phyloP scores from a whole-genome alignment of 2,329 filamentous ascomycete genomes.

The Phaeosphaeriaceae sp. region DNA sequence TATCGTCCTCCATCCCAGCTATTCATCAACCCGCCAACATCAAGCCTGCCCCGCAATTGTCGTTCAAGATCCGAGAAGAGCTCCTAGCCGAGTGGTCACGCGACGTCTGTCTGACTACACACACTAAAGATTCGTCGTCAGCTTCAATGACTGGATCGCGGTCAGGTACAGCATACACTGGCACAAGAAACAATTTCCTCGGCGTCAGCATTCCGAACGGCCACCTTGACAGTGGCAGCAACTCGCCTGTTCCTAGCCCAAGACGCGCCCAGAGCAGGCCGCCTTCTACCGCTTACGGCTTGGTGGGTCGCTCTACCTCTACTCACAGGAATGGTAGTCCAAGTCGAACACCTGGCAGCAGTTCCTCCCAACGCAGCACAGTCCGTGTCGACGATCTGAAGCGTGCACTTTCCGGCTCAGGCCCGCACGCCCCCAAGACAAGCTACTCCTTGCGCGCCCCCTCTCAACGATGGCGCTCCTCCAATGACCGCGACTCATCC shows the following conservation, averaged over 20 bases:
- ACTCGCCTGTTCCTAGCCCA: slow-evolving; percentile 42
- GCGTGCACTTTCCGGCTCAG: slow-evolving; percentile 51
- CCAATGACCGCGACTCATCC: slow-evolving; percentile 57
- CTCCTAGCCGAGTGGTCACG: slow-evolving; percentile 83
- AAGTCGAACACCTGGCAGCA: slow-evolving; percentile 42
- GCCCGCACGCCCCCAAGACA: slow-evolving; percentile 34
- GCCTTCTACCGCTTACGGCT: slow-evolving; percentile 42
- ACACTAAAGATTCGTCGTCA: slow-evolving; percentile 74
- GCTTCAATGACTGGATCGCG: slow-evolving; percentile 80
- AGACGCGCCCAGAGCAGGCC: slow-evolving; percentile 43
- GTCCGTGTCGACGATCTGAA: slow-evolving; percentile 58
- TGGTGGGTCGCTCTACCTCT: slow-evolving; percentile 41
- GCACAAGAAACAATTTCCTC: slow-evolving; percentile 54
- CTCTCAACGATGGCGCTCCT: slow-evolving; percentile 41
- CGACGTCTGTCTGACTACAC: slow-evolving; percentile 73
- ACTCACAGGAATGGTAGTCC: slow-evolving; percentile 39
- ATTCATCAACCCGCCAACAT: slow-evolving; percentile 35
- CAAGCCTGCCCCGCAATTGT: slow-evolving; percentile 61
- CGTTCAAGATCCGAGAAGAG: slow-evolving; percentile 72
- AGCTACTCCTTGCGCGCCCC: slow-evolving; percentile 37
- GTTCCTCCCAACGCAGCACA: slow-evolving; percentile 47
- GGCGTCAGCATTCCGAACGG: slow-evolving; percentile 62
- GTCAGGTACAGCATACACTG: slow-evolving; percentile 48
- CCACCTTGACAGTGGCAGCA: slow-evolving; percentile 39
- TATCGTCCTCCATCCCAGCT: slow-evolving; percentile 61